Evolutionary conservation across 2,329 filamentous ascomycete genomes (phyloP).

Genomic region (Juglanconis juglandina): DNA sequence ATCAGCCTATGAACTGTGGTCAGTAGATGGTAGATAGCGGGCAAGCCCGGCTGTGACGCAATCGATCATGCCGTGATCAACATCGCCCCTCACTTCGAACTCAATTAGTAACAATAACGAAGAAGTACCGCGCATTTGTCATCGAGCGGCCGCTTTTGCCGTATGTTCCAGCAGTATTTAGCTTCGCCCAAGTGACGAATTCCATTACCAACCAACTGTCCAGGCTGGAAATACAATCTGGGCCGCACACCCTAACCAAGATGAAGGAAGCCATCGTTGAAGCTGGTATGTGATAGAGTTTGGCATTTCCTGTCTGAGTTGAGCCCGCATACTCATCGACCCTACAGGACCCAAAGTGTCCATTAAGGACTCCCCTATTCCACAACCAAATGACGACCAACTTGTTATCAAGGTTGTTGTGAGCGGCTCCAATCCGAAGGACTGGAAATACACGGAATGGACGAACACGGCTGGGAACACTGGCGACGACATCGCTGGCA

Average conservation of each 20-base stretch:
- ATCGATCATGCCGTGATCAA: not conserved
- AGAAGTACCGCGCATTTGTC: not conserved
- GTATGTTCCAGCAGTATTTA: too few species aligned
- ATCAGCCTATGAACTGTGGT: too few species aligned
- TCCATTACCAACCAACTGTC: too few species aligned
- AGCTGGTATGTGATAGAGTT: not conserved
- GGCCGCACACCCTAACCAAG: not conserved
- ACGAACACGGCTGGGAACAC: conserved; percentile 33
- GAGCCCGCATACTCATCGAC: too few species aligned
- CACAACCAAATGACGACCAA: conserved; percentile 35
- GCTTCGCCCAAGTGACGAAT: too few species aligned
- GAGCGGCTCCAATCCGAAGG: conserved; percentile 46
- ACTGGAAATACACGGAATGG: conserved; percentile 38
- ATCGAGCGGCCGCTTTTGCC: not conserved
- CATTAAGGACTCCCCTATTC: conserved; percentile 38
- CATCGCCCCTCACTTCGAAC: not conserved
- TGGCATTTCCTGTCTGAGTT: too few species aligned
- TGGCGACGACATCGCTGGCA: conserved; percentile 54
- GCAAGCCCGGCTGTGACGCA: not conserved
- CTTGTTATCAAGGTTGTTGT: conserved; percentile 41
- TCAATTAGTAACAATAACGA: not conserved
- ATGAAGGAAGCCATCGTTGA: conserved; percentile 16
- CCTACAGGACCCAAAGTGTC: conserved; percentile 30
- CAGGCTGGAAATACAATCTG: too few species aligned
- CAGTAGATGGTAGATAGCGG: not conserved